Evolutionary conservation across 2,329 filamentous ascomycete species (phyloP).

Genomic region (Colletotrichum tanaceti): DNA sequence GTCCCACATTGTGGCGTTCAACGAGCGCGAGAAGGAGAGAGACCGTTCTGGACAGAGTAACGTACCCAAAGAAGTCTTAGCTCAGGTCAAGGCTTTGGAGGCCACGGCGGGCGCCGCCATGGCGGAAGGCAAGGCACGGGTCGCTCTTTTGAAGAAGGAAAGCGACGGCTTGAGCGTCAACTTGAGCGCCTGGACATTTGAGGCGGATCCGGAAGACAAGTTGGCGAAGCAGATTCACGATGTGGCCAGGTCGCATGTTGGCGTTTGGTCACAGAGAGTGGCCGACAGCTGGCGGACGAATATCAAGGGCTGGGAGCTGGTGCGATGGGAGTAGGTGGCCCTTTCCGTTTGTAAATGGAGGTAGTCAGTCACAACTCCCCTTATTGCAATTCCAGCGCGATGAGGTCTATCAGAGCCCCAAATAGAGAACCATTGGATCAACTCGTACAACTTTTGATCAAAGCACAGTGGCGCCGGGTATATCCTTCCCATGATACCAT

Average conservation of each 20-base stretch:
- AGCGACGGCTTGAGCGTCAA: constrained; percentile 45
- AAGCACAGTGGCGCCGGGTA: constrained; percentile 19
- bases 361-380: neutral
- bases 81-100: constrained; percentile 51
- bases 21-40: constrained; percentile 54
- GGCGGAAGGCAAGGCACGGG: constrained; percentile 49
- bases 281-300: constrained; percentile 44
- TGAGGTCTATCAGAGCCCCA: constrained; percentile 17
- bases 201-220: constrained; percentile 24
- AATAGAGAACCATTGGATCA: constrained; percentile 16
- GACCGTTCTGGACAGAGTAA: constrained; percentile 54
- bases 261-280: constrained; percentile 41
- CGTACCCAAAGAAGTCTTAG: constrained; percentile 52
- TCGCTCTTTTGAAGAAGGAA: constrained; percentile 48
- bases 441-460: neutral
- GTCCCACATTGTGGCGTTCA: constrained; percentile 51
- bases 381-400: neutral
- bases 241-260: constrained; percentile 19
- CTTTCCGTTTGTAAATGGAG: neutral
- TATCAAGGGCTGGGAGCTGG: constrained; percentile 44
- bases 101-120: constrained; percentile 47
- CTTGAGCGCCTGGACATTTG: constrained; percentile 47
- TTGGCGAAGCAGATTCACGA: constrained; percentile 31
- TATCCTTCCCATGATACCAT: constrained; percentile 7
- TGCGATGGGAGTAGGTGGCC: constrained; percentile 43